Percentiles rank a stretch among this genome's conserved stretches.
Conservation (phyloP, 1,284 basidiomycete genomes). For the Inonotus obliquus region DNA sequence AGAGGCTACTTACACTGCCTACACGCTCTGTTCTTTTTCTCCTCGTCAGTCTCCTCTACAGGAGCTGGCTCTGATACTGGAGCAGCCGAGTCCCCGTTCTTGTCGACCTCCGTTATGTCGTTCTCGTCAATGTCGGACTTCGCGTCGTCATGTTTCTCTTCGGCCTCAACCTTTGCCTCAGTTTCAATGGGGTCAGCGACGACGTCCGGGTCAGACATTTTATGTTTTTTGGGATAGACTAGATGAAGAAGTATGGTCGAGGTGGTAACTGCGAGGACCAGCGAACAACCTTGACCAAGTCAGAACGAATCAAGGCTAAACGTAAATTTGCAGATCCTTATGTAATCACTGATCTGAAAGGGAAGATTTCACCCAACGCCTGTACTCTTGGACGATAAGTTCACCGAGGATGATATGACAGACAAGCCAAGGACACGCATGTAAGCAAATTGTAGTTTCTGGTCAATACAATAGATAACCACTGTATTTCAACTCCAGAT, state of each 20-base stretch:
- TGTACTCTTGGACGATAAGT: too few species aligned
- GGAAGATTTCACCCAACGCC: neutral
- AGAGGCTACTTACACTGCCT: constrained; percentile 39
- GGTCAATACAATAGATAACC: too few species aligned
- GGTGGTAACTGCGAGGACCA: neutral
- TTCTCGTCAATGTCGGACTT: constrained; percentile 9
- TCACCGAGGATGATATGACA: too few species aligned
- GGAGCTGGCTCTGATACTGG: neutral
- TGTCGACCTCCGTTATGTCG: constrained; percentile 7
- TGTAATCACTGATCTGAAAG: constrained; percentile 14
- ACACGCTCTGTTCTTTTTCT: constrained; percentile 38
- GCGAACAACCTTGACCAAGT: neutral
- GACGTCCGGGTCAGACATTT: constrained; percentile 2
- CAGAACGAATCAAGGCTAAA: neutral
- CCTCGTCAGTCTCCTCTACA: constrained; percentile 27
- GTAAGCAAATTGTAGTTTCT: too few species aligned
- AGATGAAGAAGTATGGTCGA: neutral
- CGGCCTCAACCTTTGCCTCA: constrained; percentile 4
- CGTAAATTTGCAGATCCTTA: neutral
- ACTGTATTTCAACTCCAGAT: too few species aligned
- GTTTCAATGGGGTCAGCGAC: constrained; percentile 1
- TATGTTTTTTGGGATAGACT: neutral
- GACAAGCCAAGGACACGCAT: too few species aligned
- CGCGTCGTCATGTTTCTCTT: constrained; percentile 9
- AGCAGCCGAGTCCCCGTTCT: constrained; percentile 1